Conservation (phyloP, 140 eudicot genomes). For the Oenanthe javanica region DNA sequence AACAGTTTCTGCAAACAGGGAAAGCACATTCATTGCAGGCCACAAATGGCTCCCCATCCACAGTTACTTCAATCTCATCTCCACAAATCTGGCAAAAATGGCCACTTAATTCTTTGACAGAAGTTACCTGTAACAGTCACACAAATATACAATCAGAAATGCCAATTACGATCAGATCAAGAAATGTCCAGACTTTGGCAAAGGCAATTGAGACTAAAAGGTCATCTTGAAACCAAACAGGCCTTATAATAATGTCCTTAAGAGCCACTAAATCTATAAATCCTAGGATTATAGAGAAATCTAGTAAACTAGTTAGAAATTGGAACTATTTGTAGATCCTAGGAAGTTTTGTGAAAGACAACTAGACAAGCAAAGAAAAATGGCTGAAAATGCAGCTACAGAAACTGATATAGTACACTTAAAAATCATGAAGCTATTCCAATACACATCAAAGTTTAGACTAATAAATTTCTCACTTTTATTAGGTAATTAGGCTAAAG, state of each 20-base stretch:
- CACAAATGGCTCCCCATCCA: conserved; percentile 78
- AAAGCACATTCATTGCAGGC: conserved; percentile 99
- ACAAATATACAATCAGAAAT: neutral
- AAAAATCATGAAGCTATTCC: neutral
- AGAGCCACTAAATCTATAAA: neutral
- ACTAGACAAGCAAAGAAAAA: conserved; percentile 1
- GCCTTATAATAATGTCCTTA: neutral
- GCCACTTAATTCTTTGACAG: conserved; percentile 88
- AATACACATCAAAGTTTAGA: neutral
- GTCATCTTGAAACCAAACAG: neutral
- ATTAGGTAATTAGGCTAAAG: neutral
- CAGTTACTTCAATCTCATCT: conserved; percentile 86
- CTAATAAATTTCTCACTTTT: neutral
- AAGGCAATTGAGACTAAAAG: conserved; percentile 15
- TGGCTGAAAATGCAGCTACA: neutral
- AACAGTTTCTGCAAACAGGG: conserved; percentile 90
- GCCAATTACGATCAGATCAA: conserved; percentile 27
- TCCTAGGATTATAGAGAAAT: neutral
- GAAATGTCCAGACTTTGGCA: conserved; percentile 11
- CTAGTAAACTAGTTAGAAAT: conserved; percentile 5
- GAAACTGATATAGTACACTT: neutral
- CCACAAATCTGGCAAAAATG: conserved; percentile 98
- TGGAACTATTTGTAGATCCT: neutral
- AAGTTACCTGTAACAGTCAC: conserved; percentile 65
- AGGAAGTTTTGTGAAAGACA: neutral